Evolutionary conservation across 164 flowering plant species (phyloP), one percentile per base, ranked within the genome.

Genomic region (Vitis rupestris): DNA sequence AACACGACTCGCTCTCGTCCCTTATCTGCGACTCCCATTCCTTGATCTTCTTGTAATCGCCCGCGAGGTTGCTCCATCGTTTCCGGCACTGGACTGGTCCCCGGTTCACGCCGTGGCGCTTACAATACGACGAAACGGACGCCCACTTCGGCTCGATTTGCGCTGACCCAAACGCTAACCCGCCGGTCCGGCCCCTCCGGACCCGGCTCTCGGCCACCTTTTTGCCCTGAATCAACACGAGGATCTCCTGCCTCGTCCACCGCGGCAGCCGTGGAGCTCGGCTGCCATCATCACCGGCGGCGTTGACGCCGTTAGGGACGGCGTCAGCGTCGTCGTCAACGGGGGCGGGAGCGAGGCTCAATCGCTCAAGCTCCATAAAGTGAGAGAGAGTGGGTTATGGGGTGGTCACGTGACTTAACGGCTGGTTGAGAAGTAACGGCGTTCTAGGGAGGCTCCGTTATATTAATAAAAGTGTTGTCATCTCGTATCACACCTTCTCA

Each of bases 71-170:
- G 76, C 99, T 89, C 98, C 98, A 95, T 68, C 99, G 51, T 73
- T 95, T 95, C 69, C 98, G 84, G 79, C 99, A 95, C 84, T 95
- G 99, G 7, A 91, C 92, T 19, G 98, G 89, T 13, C 93, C 96
- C 29, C 98, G 78, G 83, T 85, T 87, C 64, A 91, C 98, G 2
- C 99, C 99, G 50, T 90, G 91, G 50, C 81, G 71, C 57, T 75
- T 82, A 66, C 99, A 96, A 78, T 89, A 91, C 2, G 95, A 81
- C 1, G 99, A 90, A 0, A 96, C 91, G 15, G 92, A 78, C 1
- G 87, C 92, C 99, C 99, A 96, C 75, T 96, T 96, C 30, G 97
- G 95, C 72, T 96, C 99, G 13, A 74, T 65, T 70, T 75, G 89
- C 8, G 44, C 44, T 62, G 90, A 67, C 56, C 87, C 92, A 58